Percentiles rank a stretch among this genome's conserved stretches.
These are phyloP conservation scores for Hygrophorus russula DNA, from an alignment of 768 basidiomycete species.

Conservation along the genomic window DNA sequence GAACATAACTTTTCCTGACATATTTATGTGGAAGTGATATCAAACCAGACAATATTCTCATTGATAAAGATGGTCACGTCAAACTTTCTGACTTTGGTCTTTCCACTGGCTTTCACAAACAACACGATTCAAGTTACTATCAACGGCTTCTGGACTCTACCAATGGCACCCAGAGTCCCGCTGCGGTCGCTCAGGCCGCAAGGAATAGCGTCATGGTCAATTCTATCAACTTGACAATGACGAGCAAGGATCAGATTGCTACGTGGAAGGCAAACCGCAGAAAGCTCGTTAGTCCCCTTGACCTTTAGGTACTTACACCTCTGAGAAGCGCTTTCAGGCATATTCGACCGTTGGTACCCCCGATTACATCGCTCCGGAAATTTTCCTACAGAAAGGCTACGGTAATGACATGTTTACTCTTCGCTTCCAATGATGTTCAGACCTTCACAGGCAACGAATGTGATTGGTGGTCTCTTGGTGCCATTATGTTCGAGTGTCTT, in stretches of 20 bases:
- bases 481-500: slow-evolving; percentile 97
- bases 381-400: slow-evolving; percentile 95
- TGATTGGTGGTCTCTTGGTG: slow-evolving; percentile 99
- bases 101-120: slow-evolving; percentile 98
- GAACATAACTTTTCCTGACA: slow-evolving; percentile 1
- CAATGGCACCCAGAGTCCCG: slow-evolving; percentile 31
- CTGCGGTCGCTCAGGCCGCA: slow-evolving; percentile 33
- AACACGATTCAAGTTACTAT: slow-evolving; percentile 94
- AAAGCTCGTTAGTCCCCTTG: slow-evolving; percentile 57
- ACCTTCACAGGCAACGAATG: slow-evolving; percentile 40
- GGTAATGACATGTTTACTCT: slow-evolving; percentile 36
- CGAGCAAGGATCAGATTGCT: slow-evolving; percentile 85
- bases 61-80: slow-evolving; percentile 91
- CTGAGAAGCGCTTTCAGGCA: slow-evolving; percentile 38
- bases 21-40: slow-evolving; percentile 59
- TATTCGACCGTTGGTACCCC: slow-evolving; percentile 98
- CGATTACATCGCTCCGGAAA: slow-evolving; percentile 94
- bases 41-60: slow-evolving; percentile 90
- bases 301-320: neutral
- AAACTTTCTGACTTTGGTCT: slow-evolving; percentile 98
- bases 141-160: slow-evolving; percentile 73
- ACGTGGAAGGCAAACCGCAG: slow-evolving; percentile 99
- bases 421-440: too few species aligned
- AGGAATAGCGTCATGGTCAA: slow-evolving; percentile 97
- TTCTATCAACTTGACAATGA: slow-evolving; percentile 93